Base-by-base conservation (phyloP, 2,329 filamentous ascomycete genomes). In the Pseudogymnoascus sp. region DNA sequence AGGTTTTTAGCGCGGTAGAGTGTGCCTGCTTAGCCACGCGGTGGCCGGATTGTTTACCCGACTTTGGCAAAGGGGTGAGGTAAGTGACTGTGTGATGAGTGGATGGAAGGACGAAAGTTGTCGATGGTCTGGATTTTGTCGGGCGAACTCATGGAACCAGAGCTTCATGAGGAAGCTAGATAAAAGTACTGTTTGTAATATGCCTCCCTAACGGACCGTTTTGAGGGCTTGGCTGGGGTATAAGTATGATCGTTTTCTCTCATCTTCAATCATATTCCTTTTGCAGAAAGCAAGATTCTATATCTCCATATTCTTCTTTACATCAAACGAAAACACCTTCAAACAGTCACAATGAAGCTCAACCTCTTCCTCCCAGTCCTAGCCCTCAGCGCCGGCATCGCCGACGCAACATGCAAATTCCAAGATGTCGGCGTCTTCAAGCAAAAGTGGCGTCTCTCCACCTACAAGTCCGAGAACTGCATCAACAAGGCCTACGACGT, bases 391-490 rank as follows among this genome's bases (percentile, higher is more conserved):
- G 41, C 22, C 41, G 22, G 41, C 41, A 7, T 50, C 3, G 41
- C 41, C 14, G 41, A 50, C 14, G 41, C 41, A 50, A 28, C 22
- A 4, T 50, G 41, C 14, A 50, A 50, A 50, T 50, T 28, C 41
- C 41, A 50, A 50, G 41, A 50, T 11, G 41, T 50, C 22, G 41
- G 41, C 41, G 22, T 50, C 41, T 50, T 50, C 41, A 50, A 50
- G 41, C 41, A 50, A 30, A 50, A 50, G 28, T 50, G 41, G 41
- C 41, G 41, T 5, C 41, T 50, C 41, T 50, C 41, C 7, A 50
- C 41, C 41, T 50, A 50, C 41, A 50, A 30, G 16, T 50, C 41
- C 22, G 22, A 50, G 22, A 50, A 50, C 41, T 50, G 41, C 22
- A 50, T 50, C 41, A 30, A 50, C 41, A 50, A 50, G 28, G 41